A percentile compares a stretch with the other conserved stretches of the same genome.
Evolutionary conservation across 495 filamentous ascomycete species (phyloP).

Genomic region (Penicillium chermesinum): DNA sequence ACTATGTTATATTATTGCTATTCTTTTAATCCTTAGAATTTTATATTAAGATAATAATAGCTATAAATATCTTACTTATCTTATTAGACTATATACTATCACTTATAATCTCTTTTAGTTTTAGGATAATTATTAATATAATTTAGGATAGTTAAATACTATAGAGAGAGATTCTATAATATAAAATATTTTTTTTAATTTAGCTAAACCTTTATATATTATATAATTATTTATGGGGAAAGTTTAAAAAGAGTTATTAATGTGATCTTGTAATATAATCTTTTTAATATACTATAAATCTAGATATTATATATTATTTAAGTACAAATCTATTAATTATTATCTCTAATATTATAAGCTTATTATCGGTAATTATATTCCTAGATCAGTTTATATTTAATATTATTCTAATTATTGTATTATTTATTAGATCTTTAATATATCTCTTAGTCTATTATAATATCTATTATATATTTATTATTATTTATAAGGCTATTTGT

Average conservation of each 20-base stretch:
- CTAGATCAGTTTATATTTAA: background rate
- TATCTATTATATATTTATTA: background rate
- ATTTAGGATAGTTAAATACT: background rate
- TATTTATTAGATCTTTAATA: background rate
- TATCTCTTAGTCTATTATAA: background rate
- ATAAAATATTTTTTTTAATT: background rate
- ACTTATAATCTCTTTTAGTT: background rate
- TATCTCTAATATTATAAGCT: background rate
- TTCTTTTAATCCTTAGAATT: background rate
- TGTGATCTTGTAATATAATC: background rate
- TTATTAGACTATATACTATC: background rate
- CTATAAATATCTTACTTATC: background rate
- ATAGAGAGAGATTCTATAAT: background rate
- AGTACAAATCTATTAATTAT: background rate
- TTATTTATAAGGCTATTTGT: background rate
- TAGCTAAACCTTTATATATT: background rate
- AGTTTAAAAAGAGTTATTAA: background rate
- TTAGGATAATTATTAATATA: background rate
- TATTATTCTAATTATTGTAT: background rate
- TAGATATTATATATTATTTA: background rate
- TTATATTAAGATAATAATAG: background rate
- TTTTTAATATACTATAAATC: background rate
- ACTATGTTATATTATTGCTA: background rate
- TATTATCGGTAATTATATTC: background rate
- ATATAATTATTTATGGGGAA: background rate